Conservation (phyloP, 1,139 yeast species). For the Pichia sp. region DNA sequence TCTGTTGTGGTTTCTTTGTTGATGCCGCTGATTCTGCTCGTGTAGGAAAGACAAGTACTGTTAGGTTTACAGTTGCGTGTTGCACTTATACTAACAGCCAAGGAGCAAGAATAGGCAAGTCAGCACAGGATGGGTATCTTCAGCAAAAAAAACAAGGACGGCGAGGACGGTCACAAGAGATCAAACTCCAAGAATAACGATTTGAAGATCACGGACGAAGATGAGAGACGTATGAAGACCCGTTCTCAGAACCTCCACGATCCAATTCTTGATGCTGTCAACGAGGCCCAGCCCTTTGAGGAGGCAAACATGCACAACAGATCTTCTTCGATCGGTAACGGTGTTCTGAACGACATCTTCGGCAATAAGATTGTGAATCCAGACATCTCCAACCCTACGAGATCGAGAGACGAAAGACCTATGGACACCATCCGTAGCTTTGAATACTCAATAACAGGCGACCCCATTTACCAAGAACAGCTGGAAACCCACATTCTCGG, state of each 20-base stretch:
- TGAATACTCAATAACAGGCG: constrained; percentile 92
- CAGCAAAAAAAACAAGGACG: constrained; percentile 21
- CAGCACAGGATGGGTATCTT: constrained; percentile 30
- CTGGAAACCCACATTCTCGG: constrained; percentile 75
- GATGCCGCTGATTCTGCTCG: not conserved
- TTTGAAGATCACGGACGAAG: constrained; percentile 41
- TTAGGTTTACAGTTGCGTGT: not conserved
- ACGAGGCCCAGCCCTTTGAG: constrained; percentile 94
- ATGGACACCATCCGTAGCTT: constrained; percentile 89
- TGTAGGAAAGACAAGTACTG: not conserved
- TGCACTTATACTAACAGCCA: not conserved
- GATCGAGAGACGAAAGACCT: constrained; percentile 91
- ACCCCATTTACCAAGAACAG: constrained; percentile 67
- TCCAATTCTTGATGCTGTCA: constrained; percentile 85
- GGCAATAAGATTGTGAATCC: constrained; percentile 72
- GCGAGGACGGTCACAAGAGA: constrained; percentile 20
- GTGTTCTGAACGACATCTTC: constrained; percentile 68
- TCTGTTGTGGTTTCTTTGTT: not conserved
- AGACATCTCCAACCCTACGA: constrained; percentile 87
- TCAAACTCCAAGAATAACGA: constrained; percentile 23
- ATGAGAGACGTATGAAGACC: constrained; percentile 50
- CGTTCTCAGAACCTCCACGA: constrained; percentile 70
- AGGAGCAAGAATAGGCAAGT: no score
- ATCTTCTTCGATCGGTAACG: constrained; percentile 36
- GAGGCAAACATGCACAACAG: constrained; percentile 46